Evolutionary conservation across 2,329 filamentous ascomycete genomes (phyloP).

Genomic region (Pestalotiopsis sp.): DNA sequence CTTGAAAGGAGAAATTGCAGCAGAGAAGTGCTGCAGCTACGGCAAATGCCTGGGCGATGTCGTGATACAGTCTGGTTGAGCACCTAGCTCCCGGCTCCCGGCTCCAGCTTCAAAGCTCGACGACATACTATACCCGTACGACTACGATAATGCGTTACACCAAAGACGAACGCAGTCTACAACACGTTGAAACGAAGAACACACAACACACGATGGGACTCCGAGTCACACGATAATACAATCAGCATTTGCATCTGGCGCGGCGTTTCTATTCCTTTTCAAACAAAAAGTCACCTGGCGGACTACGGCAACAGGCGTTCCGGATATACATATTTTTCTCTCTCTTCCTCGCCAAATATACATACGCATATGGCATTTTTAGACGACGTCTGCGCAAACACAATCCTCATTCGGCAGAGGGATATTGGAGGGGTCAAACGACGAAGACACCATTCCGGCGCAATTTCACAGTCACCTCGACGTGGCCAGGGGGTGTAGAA

Average conservation of each 20-base stretch:
- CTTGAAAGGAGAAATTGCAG: constrained; percentile 12
- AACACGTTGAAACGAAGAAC: neutral
- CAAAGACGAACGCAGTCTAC: neutral
- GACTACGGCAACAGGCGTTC: neutral
- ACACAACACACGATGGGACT: neutral
- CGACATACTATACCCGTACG: neutral
- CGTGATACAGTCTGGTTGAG: constrained; percentile 10
- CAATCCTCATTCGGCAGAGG: neutral
- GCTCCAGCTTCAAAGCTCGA: neutral
- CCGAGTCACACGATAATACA: neutral
- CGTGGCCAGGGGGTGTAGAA: neutral
- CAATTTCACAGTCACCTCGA: neutral
- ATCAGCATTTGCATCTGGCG: constrained; percentile 12
- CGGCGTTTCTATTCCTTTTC: neutral
- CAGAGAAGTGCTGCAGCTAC: constrained; percentile 17
- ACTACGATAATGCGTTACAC: neutral
- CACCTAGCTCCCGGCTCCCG: neutral
- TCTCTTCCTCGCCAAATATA: neutral
- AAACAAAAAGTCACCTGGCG: neutral
- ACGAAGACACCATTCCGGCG: neutral
- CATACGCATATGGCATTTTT: neutral
- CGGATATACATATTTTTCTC: neutral
- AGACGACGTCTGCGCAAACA: neutral
- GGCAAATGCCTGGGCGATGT: constrained; percentile 16
- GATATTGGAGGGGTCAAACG: neutral